Evolutionary conservation across 1,139 yeast genomes (phyloP).

Genomic region (Scheffersomyces quercinus): DNA sequence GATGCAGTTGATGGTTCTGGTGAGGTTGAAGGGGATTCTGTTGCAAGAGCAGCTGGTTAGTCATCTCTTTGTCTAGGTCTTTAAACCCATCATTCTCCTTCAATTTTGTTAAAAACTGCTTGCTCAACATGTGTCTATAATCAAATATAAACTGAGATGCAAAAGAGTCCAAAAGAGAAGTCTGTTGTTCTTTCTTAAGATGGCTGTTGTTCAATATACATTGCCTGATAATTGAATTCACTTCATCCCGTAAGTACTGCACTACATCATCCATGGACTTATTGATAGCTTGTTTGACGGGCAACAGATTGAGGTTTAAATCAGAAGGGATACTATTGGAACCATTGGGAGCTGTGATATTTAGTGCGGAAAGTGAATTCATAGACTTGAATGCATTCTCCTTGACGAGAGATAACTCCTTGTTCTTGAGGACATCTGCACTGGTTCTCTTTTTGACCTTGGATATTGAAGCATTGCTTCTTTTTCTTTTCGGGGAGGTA

Average conservation of each 20-base stretch:
- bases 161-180: constrained; percentile 22
- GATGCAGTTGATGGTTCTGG: constrained; percentile 6
- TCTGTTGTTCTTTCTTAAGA: constrained; percentile 19
- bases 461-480: background rate
- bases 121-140: constrained; percentile 17
- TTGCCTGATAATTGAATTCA: constrained; percentile 18
- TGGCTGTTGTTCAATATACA: constrained; percentile 16
- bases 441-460: background rate
- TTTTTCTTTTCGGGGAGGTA: background rate
- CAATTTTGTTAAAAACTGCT: constrained; percentile 7
- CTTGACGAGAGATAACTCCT: background rate
- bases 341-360: background rate
- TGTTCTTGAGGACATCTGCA: background rate
- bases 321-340: background rate
- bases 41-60: background rate
- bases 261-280: constrained; percentile 12
- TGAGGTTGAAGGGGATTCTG: background rate
- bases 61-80: no score
- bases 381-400: background rate
- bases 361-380: background rate
- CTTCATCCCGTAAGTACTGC: constrained; percentile 16
- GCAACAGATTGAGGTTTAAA: background rate
- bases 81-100: no score
- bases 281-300: background rate
- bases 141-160: constrained; percentile 26